phyloP scores from a whole-genome alignment of 2,329 filamentous ascomycete species.

The Colletotrichum phormii region DNA sequence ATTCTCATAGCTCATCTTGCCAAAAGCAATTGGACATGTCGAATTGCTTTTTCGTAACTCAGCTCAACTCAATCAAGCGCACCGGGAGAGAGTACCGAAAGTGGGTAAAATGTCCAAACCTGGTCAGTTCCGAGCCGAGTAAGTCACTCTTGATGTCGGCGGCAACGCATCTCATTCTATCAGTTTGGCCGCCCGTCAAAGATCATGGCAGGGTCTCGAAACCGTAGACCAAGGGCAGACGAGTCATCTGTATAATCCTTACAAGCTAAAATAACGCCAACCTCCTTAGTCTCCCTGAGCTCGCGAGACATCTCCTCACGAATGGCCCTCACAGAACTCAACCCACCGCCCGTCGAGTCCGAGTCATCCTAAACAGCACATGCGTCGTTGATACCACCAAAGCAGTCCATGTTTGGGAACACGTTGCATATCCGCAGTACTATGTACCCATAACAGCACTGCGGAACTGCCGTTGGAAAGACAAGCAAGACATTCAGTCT shows the following conservation, averaged over 20 bases:
- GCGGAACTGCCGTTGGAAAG: conserved; percentile 42
- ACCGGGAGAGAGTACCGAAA: background rate
- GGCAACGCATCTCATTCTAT: background rate
- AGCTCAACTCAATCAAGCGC: background rate
- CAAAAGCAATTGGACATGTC: background rate
- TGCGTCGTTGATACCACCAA: conserved; percentile 51
- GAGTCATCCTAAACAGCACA: conserved; percentile 47
- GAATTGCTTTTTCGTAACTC: background rate
- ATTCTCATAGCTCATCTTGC: background rate
- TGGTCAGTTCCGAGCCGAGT: conserved; percentile 33
- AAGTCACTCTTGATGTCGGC: background rate
- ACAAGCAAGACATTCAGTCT: conserved; percentile 42
- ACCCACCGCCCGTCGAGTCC: conserved; percentile 45
- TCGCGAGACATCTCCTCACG: conserved; percentile 42
- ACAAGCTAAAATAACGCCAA: background rate
- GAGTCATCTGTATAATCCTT: background rate
- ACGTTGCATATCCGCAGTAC: conserved; percentile 60
- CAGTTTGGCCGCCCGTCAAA: background rate
- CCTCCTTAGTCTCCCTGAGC: conserved; percentile 42
- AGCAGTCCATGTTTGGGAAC: conserved; percentile 57
- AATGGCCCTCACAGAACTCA: conserved; percentile 42
- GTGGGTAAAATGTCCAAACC: conserved; percentile 26
- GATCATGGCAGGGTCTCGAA: background rate
- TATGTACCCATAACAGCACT: conserved; percentile 51
- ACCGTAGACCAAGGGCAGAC: background rate